Conservation (phyloP, 1,139 yeast species). For the Geotrichum macrosporum region DNA sequence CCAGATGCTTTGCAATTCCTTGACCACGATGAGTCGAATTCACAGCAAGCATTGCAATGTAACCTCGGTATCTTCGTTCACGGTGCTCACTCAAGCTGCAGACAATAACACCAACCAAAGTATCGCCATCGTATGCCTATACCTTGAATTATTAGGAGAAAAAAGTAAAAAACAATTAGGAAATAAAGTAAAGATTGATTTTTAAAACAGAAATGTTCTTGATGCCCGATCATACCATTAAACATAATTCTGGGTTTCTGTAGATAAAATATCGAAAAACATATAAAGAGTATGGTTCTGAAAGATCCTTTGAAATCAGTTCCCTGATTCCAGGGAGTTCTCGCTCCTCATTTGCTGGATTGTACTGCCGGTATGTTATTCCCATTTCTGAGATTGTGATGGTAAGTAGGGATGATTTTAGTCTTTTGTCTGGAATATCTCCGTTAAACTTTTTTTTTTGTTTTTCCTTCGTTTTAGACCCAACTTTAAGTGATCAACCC, state of each 20-base stretch:
- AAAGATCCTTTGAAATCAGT: constrained; percentile 55
- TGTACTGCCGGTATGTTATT: constrained; percentile 26
- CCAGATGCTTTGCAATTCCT: constrained; percentile 76
- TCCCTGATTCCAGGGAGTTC: constrained; percentile 39
- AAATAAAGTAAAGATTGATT: no score
- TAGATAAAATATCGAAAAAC: constrained; percentile 66
- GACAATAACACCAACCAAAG: constrained; percentile 73
- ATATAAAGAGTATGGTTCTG: constrained; percentile 70
- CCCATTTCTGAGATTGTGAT: background rate
- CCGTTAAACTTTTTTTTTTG: background rate
- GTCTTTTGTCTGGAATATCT: no score
- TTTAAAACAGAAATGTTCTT: no score
- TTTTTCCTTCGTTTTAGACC: no score
- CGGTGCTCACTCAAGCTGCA: constrained; percentile 81
- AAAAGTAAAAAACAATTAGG: no score
- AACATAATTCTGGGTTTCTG: constrained; percentile 64
- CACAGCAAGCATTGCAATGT: constrained; percentile 94
- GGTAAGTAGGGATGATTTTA: background rate
- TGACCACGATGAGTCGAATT: constrained; percentile 63
- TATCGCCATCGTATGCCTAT: constrained; percentile 32
- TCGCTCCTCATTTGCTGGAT: constrained; percentile 32
- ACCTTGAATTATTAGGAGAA: no score
- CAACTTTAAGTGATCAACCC: no score
- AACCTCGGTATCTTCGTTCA: constrained; percentile 65
- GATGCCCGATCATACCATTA: constrained; percentile 43